phyloP scores from a whole-genome alignment of 345 rosid species.

The Eucalyptus virginea region DNA sequence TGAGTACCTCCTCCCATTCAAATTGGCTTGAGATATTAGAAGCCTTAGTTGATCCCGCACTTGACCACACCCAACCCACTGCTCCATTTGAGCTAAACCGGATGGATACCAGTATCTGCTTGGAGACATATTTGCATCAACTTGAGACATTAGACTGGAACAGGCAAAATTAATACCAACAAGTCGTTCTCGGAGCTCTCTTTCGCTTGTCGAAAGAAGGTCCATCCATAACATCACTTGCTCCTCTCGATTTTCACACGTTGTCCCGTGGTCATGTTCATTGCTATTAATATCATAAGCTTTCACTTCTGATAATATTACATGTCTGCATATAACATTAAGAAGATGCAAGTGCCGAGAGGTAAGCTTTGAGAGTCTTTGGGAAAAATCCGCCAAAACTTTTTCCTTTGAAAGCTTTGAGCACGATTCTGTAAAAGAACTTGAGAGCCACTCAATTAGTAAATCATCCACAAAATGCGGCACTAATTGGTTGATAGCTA shows the following conservation, averaged over 20 bases:
- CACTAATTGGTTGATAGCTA: constrained; percentile 50
- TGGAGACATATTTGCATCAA: not conserved
- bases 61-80: constrained; percentile 44
- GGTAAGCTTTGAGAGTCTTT: constrained; percentile 28
- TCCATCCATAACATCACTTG: constrained; percentile 38
- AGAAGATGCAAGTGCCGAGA: constrained; percentile 72
- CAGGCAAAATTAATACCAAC: constrained; percentile 49
- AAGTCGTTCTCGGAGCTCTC: constrained; percentile 75
- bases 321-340: constrained; percentile 55
- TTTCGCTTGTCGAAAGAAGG: constrained; percentile 56
- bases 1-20: constrained; percentile 24
- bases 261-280: constrained; percentile 5
- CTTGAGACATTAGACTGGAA: constrained; percentile 3
- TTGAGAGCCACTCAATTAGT: constrained; percentile 59
- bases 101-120: constrained; percentile 41
- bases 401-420: constrained; percentile 21
- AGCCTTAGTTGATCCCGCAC: constrained; percentile 24
- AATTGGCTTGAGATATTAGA: constrained; percentile 26
- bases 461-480: constrained; percentile 47
- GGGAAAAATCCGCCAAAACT: constrained; percentile 22
- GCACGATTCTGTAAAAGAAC: constrained; percentile 24
- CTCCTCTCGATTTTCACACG: constrained; percentile 10
- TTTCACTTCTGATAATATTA: constrained; percentile 43
- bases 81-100: constrained; percentile 66
- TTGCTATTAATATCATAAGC: constrained; percentile 44